phyloP scores from a whole-genome alignment of 306 rosid genomes.

The Psophocarpus tetragonolobus region DNA sequence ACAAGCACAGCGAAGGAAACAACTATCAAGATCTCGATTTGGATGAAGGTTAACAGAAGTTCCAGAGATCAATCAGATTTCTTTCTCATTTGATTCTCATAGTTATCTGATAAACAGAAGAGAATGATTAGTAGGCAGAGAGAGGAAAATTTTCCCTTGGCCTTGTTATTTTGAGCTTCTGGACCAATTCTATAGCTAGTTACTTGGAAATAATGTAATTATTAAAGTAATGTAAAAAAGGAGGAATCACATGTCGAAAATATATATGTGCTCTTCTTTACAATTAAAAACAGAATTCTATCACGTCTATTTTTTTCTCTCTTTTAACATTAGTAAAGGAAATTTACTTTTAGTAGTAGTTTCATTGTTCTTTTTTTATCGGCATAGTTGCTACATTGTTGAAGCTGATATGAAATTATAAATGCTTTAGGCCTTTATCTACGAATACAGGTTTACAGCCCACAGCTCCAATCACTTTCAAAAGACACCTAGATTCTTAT shows the following conservation, averaged over 20 bases:
- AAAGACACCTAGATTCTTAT: not conserved
- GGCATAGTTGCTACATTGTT: not conserved
- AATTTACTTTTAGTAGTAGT: not conserved
- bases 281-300: not conserved
- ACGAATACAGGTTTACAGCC: not conserved
- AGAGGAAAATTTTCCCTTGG: not conserved
- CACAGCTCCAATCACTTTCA: not conserved
- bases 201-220: not conserved
- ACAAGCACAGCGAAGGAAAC: not conserved
- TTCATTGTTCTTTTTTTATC: too few species aligned
- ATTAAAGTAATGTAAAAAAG: not conserved
- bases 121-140: not conserved
- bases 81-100: not conserved
- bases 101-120: not conserved
- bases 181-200: not conserved
- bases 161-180: constrained; percentile 5
- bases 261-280: not conserved
- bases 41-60: not conserved
- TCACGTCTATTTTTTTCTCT: not conserved
- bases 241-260: too few species aligned
- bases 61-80: not conserved
- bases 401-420: not conserved
- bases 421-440: not conserved
- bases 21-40: not conserved
- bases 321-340: not conserved